Conservation (phyloP, 805 yeast genomes). For the Saccharomycopsis sp. region DNA sequence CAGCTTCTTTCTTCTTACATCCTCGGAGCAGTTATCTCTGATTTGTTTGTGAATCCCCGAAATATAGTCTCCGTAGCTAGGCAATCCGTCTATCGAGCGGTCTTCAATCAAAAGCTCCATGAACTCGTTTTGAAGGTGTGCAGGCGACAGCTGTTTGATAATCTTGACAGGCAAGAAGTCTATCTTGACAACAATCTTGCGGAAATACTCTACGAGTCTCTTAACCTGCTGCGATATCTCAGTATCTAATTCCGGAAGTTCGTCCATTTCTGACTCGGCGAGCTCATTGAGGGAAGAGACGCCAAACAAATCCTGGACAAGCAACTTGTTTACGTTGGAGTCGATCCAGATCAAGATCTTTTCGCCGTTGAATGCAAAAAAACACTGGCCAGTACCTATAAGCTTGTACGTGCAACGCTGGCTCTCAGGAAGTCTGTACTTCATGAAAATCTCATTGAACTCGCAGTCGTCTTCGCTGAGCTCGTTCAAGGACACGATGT, state of each 20-base stretch:
- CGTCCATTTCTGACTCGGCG: conserved; percentile 30
- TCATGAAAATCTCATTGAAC: conserved; percentile 30
- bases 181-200: conserved; percentile 30
- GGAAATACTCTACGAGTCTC: conserved; percentile 52
- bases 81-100: conserved; percentile 43
- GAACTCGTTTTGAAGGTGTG: conserved; percentile 45
- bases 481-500: conserved; percentile 65
- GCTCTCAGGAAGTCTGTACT: conserved; percentile 40
- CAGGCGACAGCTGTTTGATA: conserved; percentile 60
- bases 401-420: conserved; percentile 37
- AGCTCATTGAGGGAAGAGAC: conserved; percentile 31
- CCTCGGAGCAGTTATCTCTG: conserved; percentile 30
- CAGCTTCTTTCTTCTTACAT: neutral
- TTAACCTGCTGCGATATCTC: conserved; percentile 63
- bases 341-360: conserved; percentile 59
- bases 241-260: conserved; percentile 65
- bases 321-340: conserved; percentile 54
- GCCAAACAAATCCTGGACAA: conserved; percentile 74
- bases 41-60: conserved; percentile 60
- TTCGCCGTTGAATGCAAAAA: conserved; percentile 66
- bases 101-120: conserved; percentile 70
- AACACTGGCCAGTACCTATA: conserved; percentile 64
- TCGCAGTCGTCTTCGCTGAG: conserved; percentile 52
- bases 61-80: conserved; percentile 61
- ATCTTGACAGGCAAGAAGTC: conserved; percentile 47